Conservation (phyloP, 257 asterid species). For the Verbena officinalis region DNA sequence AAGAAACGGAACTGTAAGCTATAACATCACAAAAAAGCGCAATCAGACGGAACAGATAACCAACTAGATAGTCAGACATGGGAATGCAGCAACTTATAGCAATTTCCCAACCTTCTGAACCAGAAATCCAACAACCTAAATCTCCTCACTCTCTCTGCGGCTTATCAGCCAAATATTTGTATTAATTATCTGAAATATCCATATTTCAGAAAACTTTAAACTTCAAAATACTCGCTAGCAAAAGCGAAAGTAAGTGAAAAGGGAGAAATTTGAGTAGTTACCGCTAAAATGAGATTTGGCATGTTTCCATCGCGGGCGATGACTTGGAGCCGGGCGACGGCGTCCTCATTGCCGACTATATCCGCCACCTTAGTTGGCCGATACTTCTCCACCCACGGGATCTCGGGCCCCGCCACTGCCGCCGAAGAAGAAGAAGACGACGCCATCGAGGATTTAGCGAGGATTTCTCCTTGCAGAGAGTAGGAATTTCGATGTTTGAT, state of each 20-base stretch:
- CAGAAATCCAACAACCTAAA: neutral
- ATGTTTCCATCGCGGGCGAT: slow-evolving; percentile 92
- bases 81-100: no score
- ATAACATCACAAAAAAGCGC: no score
- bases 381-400: slow-evolving; percentile 97
- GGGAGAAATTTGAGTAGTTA: slow-evolving; percentile 28
- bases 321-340: slow-evolving; percentile 90
- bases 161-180: neutral
- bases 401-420: slow-evolving; percentile 55
- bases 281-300: slow-evolving; percentile 92
- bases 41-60: no score
- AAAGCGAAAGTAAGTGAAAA: slow-evolving; percentile 3
- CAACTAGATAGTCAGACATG: no score
- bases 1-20: no score
- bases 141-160: neutral
- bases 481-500: no score
- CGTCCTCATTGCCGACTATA: slow-evolving; percentile 93
- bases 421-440: slow-evolving; percentile 59
- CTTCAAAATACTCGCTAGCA: no score
- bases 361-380: slow-evolving; percentile 83
- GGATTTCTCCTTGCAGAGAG: neutral
- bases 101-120: neutral
- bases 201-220: neutral
- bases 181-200: neutral
- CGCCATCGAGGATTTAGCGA: slow-evolving; percentile 48